Evolutionary conservation across 148 eudicot species (phyloP).

Genomic region (Diospyros kaki): DNA sequence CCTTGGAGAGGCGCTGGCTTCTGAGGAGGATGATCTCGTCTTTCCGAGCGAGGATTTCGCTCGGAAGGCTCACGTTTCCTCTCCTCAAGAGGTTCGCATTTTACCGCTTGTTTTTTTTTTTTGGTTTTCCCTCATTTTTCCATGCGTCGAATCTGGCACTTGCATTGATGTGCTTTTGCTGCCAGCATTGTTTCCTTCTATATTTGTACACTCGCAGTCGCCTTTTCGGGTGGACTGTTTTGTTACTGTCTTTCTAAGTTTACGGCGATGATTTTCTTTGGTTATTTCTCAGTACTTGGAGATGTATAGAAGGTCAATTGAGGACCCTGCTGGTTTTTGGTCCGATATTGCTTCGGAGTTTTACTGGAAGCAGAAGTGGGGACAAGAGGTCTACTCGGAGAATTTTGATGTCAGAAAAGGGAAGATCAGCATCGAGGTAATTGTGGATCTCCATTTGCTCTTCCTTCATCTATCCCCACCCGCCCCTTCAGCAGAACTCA

Average conservation of each 20-base stretch:
- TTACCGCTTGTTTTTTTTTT: not conserved
- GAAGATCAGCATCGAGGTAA: constrained; percentile 71
- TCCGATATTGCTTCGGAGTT: constrained; percentile 79
- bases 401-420: constrained; percentile 79
- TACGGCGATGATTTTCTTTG: constrained; percentile 3
- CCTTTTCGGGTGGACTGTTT: not conserved
- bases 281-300: constrained; percentile 67
- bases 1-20: constrained; percentile 78
- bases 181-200: not conserved
- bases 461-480: not conserved
- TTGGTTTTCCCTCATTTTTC: not conserved
- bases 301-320: constrained; percentile 85
- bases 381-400: constrained; percentile 47
- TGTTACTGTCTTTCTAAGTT: not conserved
- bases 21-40: constrained; percentile 78
- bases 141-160: no score
- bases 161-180: no score
- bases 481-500: not conserved
- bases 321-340: constrained; percentile 97
- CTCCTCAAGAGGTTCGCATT: constrained; percentile 44
- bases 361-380: constrained; percentile 88
- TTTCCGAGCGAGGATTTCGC: constrained; percentile 63
- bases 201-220: not conserved
- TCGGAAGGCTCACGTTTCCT: constrained; percentile 52
- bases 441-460: not conserved